A percentile compares a stretch with the other conserved stretches of the same genome.
phyloP scores from a whole-genome alignment of 2,329 filamentous ascomycete species.

The Dactylonectria estremocensis region DNA sequence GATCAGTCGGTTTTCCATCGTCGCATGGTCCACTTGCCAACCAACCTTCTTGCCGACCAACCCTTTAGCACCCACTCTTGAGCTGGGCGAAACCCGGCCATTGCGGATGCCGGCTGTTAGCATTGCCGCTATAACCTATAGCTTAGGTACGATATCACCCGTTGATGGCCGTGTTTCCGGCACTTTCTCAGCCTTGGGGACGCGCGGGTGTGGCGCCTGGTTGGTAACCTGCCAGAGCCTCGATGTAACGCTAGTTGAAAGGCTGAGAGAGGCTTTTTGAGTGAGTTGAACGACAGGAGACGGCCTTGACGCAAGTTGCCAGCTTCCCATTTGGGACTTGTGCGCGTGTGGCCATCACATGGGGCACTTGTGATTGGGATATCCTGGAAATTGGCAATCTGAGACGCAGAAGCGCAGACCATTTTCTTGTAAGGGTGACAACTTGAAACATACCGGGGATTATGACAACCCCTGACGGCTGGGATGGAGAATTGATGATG shows the following conservation, averaged over 20 bases:
- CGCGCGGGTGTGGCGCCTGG: slow-evolving; percentile 23
- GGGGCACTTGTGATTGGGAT: slow-evolving; percentile 28
- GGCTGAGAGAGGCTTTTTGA: neutral
- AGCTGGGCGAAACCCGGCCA: slow-evolving; percentile 7
- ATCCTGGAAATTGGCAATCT: slow-evolving; percentile 47
- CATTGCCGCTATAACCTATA: slow-evolving; percentile 14
- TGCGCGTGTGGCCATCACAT: slow-evolving; percentile 15
- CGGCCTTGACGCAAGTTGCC: neutral
- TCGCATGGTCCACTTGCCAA: slow-evolving; percentile 8
- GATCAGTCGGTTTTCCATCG: slow-evolving; percentile 8
- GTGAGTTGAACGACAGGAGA: neutral
- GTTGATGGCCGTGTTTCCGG: neutral
- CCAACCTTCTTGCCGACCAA: slow-evolving; percentile 9
- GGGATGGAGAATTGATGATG: slow-evolving; percentile 14
- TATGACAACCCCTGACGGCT: slow-evolving; percentile 12
- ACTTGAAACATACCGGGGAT: slow-evolving; percentile 43
- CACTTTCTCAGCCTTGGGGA: neutral
- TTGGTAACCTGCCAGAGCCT: neutral
- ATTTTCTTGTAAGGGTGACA: slow-evolving; percentile 31
- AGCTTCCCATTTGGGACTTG: slow-evolving; percentile 8
- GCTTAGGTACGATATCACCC: slow-evolving; percentile 10
- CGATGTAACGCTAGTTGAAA: neutral
- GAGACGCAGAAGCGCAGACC: slow-evolving; percentile 41
- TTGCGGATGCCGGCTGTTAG: slow-evolving; percentile 12
- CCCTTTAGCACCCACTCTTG: neutral